A percentile compares a stretch with the other conserved stretches of the same genome.
These are phyloP conservation scores for Cutaneotrichosporon sp. DNA, from an alignment of 1,284 basidiomycete species.

Conservation along the genomic window DNA sequence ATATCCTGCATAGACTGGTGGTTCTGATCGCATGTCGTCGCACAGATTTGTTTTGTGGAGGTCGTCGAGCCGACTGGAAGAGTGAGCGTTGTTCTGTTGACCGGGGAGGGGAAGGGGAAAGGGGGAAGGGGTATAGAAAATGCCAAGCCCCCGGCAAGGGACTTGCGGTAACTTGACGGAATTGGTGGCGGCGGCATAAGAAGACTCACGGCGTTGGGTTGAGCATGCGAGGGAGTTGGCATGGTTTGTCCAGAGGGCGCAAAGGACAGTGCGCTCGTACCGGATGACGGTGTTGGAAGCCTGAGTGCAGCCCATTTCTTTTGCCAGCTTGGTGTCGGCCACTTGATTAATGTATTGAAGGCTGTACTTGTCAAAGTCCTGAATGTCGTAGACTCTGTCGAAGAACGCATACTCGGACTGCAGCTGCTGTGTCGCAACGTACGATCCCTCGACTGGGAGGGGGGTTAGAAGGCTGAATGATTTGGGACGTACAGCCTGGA, in stretches of 20 bases:
- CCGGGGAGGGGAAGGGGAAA: too few relatives aligned
- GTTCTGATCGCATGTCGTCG: conserved; percentile 39
- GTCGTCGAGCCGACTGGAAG: background rate
- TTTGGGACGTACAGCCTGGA: conserved; percentile 7
- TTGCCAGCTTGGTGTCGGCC: conserved; percentile 11
- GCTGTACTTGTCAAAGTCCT: background rate
- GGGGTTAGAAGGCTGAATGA: background rate
- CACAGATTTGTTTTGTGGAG: conserved; percentile 39
- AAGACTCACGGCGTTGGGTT: background rate
- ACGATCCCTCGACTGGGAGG: conserved; percentile 36
- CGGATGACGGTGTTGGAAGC: conserved; percentile 24
- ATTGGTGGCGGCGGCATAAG: background rate
- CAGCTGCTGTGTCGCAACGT: conserved; percentile 21
- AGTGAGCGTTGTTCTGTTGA: too few relatives aligned
- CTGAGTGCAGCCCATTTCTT: conserved; percentile 30
- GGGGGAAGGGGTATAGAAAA: too few relatives aligned
- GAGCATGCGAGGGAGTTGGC: conserved; percentile 26
- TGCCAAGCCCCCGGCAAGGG: too few relatives aligned
- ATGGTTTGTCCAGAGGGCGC: conserved; percentile 39
- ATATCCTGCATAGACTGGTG: conserved; percentile 27
- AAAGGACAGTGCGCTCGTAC: conserved; percentile 43
- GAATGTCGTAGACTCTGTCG: conserved; percentile 5
- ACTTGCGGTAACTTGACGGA: conserved; percentile 28
- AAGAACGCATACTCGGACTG: conserved; percentile 23
- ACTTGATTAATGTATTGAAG: conserved; percentile 41